Evolutionary conservation across 768 basidiomycete genomes (phyloP), one percentile per base, ranked within the genome.

Genomic region (Ramaria rubella): DNA sequence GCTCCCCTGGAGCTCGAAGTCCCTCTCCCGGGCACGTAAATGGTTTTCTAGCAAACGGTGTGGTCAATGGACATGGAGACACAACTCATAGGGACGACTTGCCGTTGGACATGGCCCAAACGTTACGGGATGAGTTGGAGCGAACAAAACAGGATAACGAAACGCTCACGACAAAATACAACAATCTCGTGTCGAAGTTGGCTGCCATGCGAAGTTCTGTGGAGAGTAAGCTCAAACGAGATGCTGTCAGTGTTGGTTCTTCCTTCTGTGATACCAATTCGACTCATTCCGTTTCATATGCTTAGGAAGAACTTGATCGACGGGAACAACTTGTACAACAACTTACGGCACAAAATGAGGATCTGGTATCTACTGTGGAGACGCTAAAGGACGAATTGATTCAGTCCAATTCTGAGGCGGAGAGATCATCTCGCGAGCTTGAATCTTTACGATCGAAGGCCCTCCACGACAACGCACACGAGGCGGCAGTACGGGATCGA

Each of bases 251-350:
- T 40, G n/a, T 23, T 4, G 24, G 34, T 34, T 11, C 44, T 30
- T 33, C 26, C 51, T 30, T 19, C 15, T 53, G 23, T 45, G 5
- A 30, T 40, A 30, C 17, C 34, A 19, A 40, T 9, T 44, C 31
- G 29, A 55, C 56, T 49, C 52, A 59, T 58, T 58, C 50, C 58
- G 42, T 62, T 34, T 34, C 44, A 68, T 60, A 56, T n/a, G 27
- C 12, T 62, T 75, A 99, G 95, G 96, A 98, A 83, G 96, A 98
- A 78, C 86, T 99, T 42, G 96, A 98, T 77, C 80, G 93, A 60
- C 79, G 91, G 60, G 94, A 94, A 67, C 85, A 89, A 62, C 77
- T 86, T 33, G 80, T 96, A 31, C 87, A 88, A 57, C 81, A 85
- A 58, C 73, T 99, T 26, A 84, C 81, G 2, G 81, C 79, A 2